Conservation (phyloP, 306 rosid genomes). For the Lagenaria siceraria region DNA sequence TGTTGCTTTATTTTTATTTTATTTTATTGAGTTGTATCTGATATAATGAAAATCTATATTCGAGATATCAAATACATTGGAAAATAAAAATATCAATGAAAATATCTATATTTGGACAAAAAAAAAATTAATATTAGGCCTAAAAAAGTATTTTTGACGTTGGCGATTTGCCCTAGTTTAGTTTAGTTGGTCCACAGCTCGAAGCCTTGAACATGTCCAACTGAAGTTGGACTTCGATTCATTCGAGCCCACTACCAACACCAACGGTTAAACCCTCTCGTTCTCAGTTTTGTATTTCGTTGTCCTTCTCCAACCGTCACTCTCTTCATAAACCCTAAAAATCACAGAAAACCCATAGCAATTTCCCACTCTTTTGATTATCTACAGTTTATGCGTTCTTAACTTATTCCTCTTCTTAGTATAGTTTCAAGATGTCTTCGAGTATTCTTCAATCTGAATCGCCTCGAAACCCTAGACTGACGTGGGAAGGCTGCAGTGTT, state of each 20-base stretch:
- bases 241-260: background rate
- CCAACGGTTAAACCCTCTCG: background rate
- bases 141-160: no score
- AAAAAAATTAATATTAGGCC: no score
- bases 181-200: background rate
- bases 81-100: no score
- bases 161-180: background rate
- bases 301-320: background rate
- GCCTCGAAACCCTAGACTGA: slow-evolving; percentile 27
- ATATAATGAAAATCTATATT: no score
- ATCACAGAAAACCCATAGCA: background rate
- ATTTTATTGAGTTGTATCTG: no score
- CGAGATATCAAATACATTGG: no score
- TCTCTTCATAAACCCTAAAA: background rate
- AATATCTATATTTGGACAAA: no score
- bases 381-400: no score
- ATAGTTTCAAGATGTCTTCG: slow-evolving; percentile 14
- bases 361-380: background rate
- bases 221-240: background rate
- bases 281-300: background rate
- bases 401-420: background rate
- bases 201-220: background rate
- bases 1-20: no score
- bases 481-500: slow-evolving; percentile 92
- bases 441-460: slow-evolving; percentile 3